Base-by-base conservation (phyloP, 495 filamentous ascomycete genomes). In the Tetracladium marchalianum region DNA sequence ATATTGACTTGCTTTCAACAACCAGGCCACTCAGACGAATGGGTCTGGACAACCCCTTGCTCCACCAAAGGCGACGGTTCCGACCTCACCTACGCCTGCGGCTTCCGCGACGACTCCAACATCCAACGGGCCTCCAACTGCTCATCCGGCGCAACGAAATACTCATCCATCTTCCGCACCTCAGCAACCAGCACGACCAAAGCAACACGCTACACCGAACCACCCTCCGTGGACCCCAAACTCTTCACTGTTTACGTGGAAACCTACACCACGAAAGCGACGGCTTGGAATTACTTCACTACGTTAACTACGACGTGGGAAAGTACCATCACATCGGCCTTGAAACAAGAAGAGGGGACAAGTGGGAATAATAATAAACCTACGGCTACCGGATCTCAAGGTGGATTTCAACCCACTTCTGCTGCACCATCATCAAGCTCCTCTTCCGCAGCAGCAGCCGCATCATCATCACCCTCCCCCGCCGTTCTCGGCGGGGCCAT, bases 151-250 rank as follows among this genome's bases (percentile, higher is more conserved):
- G 36, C 36, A 18, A 19, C 32, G 4, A 35, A 41, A 5, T 34
- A 44, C 11, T 33, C 51, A 1, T n/a, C 27, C 1, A 17, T 11
- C 2, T 35, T 36, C n/a, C 13, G 34, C 35, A 49, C 45, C 13
- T 33, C 33, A 1, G 7, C 15, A 16, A 33, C 51, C 2, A 3
- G 3, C 22, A 44, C 46, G 1, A 33, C 44, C 5, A 41, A 41
- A 18, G 45, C 41, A 41, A 41, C 31, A 12, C 35, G 45, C 11
- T 53, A 53, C 40, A 49, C 51, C 8, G 31, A 40, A 11, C 51
- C 51, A 15, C 35, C 51, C 11, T 44, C 51, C 7, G 31, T 53
- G 7, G 45, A 53, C 11, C 11, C 51, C 0, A 16, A 24, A 4
- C 1, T 48, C 1, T 53, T 44, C 31, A 44, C 51, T 4, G 35